These are phyloP conservation scores for Suhomyces anneliseae DNA, from an alignment of 1,139 yeast species.

Conservation along the genomic window DNA sequence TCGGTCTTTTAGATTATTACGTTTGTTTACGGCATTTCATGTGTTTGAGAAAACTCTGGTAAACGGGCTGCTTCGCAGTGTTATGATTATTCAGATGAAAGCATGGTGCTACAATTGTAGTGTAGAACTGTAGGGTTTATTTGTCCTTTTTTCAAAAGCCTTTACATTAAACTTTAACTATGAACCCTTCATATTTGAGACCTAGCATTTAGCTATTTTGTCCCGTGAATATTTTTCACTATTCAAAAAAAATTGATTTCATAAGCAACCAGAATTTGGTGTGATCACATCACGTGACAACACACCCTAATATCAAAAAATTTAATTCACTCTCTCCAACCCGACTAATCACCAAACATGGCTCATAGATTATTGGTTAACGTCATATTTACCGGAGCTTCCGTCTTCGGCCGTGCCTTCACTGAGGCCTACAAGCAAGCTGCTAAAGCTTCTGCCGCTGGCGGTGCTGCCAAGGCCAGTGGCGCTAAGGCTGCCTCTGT, in stretches of 20 bases:
- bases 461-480: conserved; percentile 50
- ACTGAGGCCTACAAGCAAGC: conserved; percentile 98
- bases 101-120: conserved; percentile 30
- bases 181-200: no score
- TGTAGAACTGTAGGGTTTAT: background rate
- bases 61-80: conserved; percentile 11
- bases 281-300: conserved; percentile 1
- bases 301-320: conserved; percentile 1
- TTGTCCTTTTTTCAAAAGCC: no score
- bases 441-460: conserved; percentile 79
- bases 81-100: conserved; percentile 23
- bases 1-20: conserved; percentile 34
- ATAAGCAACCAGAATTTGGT: background rate
- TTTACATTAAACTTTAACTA: no score
- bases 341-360: conserved; percentile 32
- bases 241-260: background rate
- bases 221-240: background rate
- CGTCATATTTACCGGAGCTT: conserved; percentile 91
- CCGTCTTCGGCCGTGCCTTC: conserved; percentile 94
- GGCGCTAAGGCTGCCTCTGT: conserved; percentile 49
- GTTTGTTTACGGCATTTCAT: conserved; percentile 26
- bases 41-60: conserved; percentile 20
- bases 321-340: background rate
- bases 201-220: no score
- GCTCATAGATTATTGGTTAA: conserved; percentile 91